Base-by-base conservation (phyloP, 495 filamentous ascomycete genomes). In the Penicillium atrosanguineum region DNA sequence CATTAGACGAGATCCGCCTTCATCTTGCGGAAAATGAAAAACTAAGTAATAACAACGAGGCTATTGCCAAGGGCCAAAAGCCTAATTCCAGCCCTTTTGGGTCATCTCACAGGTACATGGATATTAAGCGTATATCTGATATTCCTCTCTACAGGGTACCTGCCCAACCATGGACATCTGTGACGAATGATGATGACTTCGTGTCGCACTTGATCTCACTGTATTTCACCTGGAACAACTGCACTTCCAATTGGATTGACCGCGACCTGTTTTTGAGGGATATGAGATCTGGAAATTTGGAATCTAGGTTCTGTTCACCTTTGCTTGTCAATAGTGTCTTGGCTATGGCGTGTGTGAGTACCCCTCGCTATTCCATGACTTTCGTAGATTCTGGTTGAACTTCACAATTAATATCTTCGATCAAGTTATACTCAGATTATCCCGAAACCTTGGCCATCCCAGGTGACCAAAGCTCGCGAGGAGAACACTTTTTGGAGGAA, bases 301-400 rank as follows among this genome's bases (percentile, higher is more conserved):
- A 60, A 6, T 62, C 58, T 1, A 48, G 42, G 20, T 74, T 72
- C 44, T 79, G 73, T 59, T 74, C 75, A 3, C 61, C 73, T 0
- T 64, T 76, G 40, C 65, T 79, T 8, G 72, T 79, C 20, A 77
- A 79, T 43, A 59, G 58, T n/a, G 63, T 79, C 44, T 65, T 74
- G 26, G 67, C 71, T 8, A 54, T 63, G 14, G 69, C 70, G 29
- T 70, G 69, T 52, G 69, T 74, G 47, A 60, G 70, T 63, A 6
- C 28, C 28, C 11, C 28, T 31, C 41, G 18, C 15, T 45, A 9
- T 23, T 25, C 31, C 31, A 11, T 12, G 8, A 14, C 31, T 12
- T 8, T 34, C 14, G 9, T 14, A 34, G 3, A 0, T 12, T 34
- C 31, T 34, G 9, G 31, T 34, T 12, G 31, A 34, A 14, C 12